Percentiles rank a stretch among this genome's conserved stretches.
These are phyloP conservation scores for Talaromyces wortmannii DNA, from an alignment of 495 filamentous ascomycete genomes.

Conservation along the genomic window DNA sequence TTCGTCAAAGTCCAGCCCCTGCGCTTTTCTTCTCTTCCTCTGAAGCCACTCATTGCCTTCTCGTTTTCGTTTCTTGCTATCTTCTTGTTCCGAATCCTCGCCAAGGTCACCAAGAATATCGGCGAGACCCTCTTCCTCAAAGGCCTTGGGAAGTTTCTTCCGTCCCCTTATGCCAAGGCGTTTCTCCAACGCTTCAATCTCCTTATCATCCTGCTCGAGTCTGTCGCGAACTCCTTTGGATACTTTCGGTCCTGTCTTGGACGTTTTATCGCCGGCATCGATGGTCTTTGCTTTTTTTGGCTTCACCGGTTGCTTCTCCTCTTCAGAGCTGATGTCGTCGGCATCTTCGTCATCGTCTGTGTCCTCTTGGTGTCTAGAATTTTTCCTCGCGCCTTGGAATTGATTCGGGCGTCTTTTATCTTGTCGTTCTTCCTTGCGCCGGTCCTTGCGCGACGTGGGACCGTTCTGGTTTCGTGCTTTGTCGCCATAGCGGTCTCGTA, in stretches of 20 bases:
- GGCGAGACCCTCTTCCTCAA: slow-evolving; percentile 80
- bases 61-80: slow-evolving; percentile 45
- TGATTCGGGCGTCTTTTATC: slow-evolving; percentile 40
- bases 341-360: slow-evolving; percentile 18
- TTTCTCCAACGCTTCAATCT: slow-evolving; percentile 84
- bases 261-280: slow-evolving; percentile 15
- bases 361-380: slow-evolving; percentile 12
- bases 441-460: slow-evolving; percentile 50
- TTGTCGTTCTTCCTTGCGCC: slow-evolving; percentile 48
- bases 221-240: slow-evolving; percentile 57
- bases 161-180: slow-evolving; percentile 80
- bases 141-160: slow-evolving; percentile 65
- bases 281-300: slow-evolving; percentile 31
- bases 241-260: slow-evolving; percentile 26
- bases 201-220: slow-evolving; percentile 67
- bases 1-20: slow-evolving; percentile 27
- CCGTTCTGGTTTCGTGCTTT: slow-evolving; percentile 33
- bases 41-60: slow-evolving; percentile 50
- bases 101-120: slow-evolving; percentile 68
- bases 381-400: neutral
- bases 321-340: slow-evolving; percentile 16
- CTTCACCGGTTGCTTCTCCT: slow-evolving; percentile 16
- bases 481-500: slow-evolving; percentile 31
- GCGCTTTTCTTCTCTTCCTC: slow-evolving; percentile 61
- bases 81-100: slow-evolving; percentile 38